A percentile compares a stretch with the other conserved stretches of the same genome.
phyloP scores from a whole-genome alignment of 2,329 filamentous ascomycete genomes.

The Talaromyces sp. region DNA sequence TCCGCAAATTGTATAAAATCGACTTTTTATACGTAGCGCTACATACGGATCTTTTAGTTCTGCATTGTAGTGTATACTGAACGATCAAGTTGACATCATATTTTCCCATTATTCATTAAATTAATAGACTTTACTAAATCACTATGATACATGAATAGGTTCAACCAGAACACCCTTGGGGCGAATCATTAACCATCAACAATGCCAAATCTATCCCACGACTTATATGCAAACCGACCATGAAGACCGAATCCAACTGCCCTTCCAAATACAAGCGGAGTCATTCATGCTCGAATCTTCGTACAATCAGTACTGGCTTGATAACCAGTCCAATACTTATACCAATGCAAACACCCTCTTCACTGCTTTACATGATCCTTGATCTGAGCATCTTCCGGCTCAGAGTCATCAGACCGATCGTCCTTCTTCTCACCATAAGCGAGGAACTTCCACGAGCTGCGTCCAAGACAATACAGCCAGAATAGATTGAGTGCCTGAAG shows the following conservation, averaged over 20 bases:
- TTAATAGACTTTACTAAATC: background rate
- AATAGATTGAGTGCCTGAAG: conserved; percentile 47
- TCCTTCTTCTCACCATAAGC: conserved; percentile 37
- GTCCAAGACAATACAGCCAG: conserved; percentile 43
- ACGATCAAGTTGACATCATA: background rate
- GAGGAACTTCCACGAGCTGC: conserved; percentile 39
- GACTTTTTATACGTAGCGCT: too few relatives aligned
- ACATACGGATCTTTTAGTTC: too few relatives aligned
- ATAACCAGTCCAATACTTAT: too few relatives aligned
- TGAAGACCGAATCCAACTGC: background rate
- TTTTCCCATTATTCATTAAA: conserved; percentile 3
- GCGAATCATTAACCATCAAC: background rate
- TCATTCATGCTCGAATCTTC: too few relatives aligned
- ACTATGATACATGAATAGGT: background rate
- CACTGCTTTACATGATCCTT: background rate
- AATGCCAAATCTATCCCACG: background rate
- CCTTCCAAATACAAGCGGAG: too few relatives aligned
- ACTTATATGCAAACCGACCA: background rate
- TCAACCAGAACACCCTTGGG: background rate
- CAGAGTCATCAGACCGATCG: conserved; percentile 49
- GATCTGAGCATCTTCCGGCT: background rate
- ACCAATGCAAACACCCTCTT: background rate
- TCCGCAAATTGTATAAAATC: too few relatives aligned
- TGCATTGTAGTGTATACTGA: too few relatives aligned
- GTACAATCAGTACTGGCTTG: too few relatives aligned